phyloP scores from a whole-genome alignment of 2,329 filamentous ascomycete genomes.

The Aspergillus sp. region DNA sequence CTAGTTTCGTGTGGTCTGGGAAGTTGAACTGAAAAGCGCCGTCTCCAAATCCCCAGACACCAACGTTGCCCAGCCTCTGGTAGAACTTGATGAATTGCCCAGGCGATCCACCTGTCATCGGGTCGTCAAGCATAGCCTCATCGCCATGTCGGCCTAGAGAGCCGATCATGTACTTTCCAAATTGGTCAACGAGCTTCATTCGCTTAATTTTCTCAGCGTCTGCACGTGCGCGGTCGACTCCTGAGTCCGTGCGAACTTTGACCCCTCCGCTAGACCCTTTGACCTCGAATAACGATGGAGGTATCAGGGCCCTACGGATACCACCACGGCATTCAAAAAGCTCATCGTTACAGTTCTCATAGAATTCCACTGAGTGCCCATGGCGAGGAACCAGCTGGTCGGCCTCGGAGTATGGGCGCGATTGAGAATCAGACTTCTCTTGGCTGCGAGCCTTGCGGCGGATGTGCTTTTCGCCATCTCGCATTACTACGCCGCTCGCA shows the following conservation, averaged over 20 bases:
- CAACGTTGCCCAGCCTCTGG: slow-evolving; percentile 52
- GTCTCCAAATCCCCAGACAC: slow-evolving; percentile 53
- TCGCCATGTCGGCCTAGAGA: slow-evolving; percentile 44
- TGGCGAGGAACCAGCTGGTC: slow-evolving; percentile 46
- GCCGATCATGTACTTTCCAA: slow-evolving; percentile 54
- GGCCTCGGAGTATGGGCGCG: slow-evolving; percentile 38
- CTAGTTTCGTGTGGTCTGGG: slow-evolving; percentile 53
- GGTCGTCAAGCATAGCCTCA: slow-evolving; percentile 32
- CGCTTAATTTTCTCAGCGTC: slow-evolving; percentile 50
- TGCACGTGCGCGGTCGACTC: slow-evolving; percentile 35
- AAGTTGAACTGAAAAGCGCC: slow-evolving; percentile 55
- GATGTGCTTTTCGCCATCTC: slow-evolving; percentile 48
- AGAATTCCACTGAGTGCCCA: slow-evolving; percentile 48
- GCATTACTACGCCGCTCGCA: slow-evolving; percentile 47
- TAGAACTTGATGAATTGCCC: slow-evolving; percentile 51
- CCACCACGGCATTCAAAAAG: slow-evolving; percentile 32
- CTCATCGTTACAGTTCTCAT: slow-evolving; percentile 44
- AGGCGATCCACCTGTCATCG: slow-evolving; percentile 25
- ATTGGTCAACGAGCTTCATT: slow-evolving; percentile 50
- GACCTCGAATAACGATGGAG: slow-evolving; percentile 41
- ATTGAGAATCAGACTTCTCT: slow-evolving; percentile 28
- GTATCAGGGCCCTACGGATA: slow-evolving; percentile 42
- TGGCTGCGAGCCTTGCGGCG: slow-evolving; percentile 44
- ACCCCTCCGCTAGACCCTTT: slow-evolving; percentile 31
- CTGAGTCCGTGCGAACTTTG: slow-evolving; percentile 33